These are phyloP conservation scores for Fragaria iinumae DNA, from an alignment of 306 rosid genomes.

Conservation along the genomic window DNA sequence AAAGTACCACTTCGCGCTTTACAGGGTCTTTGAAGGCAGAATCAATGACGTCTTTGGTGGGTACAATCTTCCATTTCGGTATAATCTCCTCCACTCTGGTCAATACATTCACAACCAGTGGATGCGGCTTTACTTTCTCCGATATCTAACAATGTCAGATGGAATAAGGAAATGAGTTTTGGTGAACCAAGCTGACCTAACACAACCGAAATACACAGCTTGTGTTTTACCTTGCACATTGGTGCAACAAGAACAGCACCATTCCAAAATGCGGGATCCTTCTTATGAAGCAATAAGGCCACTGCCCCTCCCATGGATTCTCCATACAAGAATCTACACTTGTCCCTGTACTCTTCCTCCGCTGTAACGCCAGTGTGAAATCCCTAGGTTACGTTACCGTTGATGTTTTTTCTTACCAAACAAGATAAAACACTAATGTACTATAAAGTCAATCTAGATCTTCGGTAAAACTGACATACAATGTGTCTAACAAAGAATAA, in stretches of 20 bases:
- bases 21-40: slow-evolving; percentile 66
- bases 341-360: slow-evolving; percentile 46
- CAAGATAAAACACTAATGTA: neutral
- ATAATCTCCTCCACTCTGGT: slow-evolving; percentile 58
- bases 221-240: slow-evolving; percentile 70
- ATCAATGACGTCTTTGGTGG: slow-evolving; percentile 66
- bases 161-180: neutral
- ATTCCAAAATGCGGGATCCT: slow-evolving; percentile 65
- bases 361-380: slow-evolving; percentile 29
- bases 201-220: neutral
- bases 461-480: neutral
- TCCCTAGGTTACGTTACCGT: neutral
- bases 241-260: slow-evolving; percentile 92
- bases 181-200: slow-evolving; percentile 11
- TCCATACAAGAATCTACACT: slow-evolving; percentile 71
- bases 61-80: slow-evolving; percentile 90
- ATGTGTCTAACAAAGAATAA: neutral
- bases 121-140: slow-evolving; percentile 77
- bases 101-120: slow-evolving; percentile 51
- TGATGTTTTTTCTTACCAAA: neutral
- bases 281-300: slow-evolving; percentile 62
- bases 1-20: slow-evolving; percentile 63
- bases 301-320: slow-evolving; percentile 98
- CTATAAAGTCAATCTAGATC: neutral
- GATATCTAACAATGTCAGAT: slow-evolving; percentile 53